Percentiles rank a stretch among this genome's conserved stretches.
These are phyloP conservation scores for Alliaria petiolata DNA, from an alignment of 345 rosid species.

Conservation along the genomic window DNA sequence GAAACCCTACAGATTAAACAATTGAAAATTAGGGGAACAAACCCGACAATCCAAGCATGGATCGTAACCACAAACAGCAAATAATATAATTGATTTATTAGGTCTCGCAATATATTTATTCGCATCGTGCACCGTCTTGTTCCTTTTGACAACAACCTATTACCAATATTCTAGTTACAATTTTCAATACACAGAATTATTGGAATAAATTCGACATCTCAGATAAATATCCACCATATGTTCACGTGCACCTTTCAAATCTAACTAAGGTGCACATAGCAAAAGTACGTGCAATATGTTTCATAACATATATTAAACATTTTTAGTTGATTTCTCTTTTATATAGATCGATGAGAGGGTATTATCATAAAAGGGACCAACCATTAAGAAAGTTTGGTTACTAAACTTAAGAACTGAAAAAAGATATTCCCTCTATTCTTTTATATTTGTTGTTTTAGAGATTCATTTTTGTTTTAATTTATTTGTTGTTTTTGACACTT, in stretches of 20 bases:
- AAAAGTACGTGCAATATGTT: not conserved
- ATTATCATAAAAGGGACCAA: not conserved
- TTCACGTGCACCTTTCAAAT: constrained; percentile 29
- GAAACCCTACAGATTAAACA: not conserved
- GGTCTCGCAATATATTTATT: constrained; percentile 14
- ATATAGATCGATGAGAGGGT: not conserved
- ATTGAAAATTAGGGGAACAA: not conserved
- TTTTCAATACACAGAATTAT: not conserved
- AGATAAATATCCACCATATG: constrained; percentile 1
- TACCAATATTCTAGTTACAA: constrained; percentile 12
- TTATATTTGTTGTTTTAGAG: too few species aligned
- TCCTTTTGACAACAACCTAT: constrained; percentile 22
- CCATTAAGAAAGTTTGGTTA: not conserved
- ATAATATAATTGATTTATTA: not conserved
- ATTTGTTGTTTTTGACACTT: too few species aligned
- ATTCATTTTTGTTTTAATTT: not conserved
- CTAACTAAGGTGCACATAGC: constrained; percentile 13
- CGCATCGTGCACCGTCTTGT: constrained; percentile 35
- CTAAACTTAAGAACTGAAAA: not conserved
- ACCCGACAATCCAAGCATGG: constrained; percentile 29
- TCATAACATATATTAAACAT: not conserved
- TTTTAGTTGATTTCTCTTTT: not conserved
- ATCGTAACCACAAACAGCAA: constrained; percentile 24
- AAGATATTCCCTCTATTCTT: too few species aligned
- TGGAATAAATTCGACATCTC: constrained; percentile 19